Percentiles rank a stretch among this genome's conserved stretches.
These are phyloP conservation scores for Asterochloris erici DNA, from an alignment of 139 green algal genomes.

Conservation along the genomic window DNA sequence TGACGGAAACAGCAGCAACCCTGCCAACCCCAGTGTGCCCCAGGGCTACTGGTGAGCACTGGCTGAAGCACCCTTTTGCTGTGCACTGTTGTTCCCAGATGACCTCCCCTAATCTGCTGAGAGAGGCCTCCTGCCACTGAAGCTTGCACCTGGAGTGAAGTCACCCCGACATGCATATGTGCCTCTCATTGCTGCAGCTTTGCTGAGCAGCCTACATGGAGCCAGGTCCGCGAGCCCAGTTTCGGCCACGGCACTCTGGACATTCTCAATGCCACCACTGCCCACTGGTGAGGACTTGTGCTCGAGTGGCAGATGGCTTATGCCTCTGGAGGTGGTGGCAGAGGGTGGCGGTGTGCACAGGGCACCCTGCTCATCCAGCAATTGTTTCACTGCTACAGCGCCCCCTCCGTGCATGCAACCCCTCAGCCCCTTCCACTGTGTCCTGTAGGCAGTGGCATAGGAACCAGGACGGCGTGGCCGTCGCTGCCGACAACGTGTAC, in stretches of 20 bases:
- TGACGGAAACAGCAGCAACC: slow-evolving; percentile 24
- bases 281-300: slow-evolving; percentile 38
- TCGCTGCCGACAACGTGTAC: slow-evolving; percentile 19
- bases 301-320: background rate
- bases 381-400: background rate
- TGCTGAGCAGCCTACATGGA: slow-evolving; percentile 26
- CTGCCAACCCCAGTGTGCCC: background rate
- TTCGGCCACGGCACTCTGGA: slow-evolving; percentile 68
- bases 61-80: too few species aligned
- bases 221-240: slow-evolving; percentile 53
- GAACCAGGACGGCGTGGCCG: slow-evolving; percentile 41
- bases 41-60: too few species aligned
- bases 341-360: too few species aligned
- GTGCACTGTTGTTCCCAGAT: too few species aligned
- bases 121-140: too few species aligned
- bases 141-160: too few species aligned
- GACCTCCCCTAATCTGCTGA: background rate
- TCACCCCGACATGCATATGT: too few species aligned
- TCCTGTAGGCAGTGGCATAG: slow-evolving; percentile 46
- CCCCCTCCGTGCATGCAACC: background rate
- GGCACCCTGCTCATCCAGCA: background rate
- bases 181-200: slow-evolving; percentile 34
- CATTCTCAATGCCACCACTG: slow-evolving; percentile 42
- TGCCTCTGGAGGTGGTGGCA: background rate
- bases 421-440: background rate